phyloP scores from a whole-genome alignment of 2,329 filamentous ascomycete species.

The Bisporella sp. region DNA sequence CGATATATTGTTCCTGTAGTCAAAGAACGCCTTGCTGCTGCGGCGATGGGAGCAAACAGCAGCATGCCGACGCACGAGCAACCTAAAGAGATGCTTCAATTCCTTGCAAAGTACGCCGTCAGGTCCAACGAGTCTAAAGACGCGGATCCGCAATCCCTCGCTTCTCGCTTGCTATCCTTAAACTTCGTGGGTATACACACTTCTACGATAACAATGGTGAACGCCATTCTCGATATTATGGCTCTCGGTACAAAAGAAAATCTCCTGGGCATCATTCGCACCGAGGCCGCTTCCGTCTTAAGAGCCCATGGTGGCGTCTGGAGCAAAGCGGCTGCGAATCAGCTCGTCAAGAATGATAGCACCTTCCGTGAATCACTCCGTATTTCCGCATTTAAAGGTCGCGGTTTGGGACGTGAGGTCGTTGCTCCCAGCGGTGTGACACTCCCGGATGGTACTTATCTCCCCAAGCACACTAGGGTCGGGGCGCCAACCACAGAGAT shows the following conservation, averaged over 20 bases:
- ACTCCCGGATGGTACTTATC: background rate
- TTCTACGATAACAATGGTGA: background rate
- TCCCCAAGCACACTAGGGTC: background rate
- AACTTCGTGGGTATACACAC: constrained; percentile 1
- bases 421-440: background rate
- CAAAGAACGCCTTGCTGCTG: too few species aligned
- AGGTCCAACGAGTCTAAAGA: too few species aligned
- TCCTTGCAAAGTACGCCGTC: too few species aligned
- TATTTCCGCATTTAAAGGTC: background rate
- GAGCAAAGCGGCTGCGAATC: background rate
- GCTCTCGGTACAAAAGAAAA: background rate
- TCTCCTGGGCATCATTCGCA: background rate
- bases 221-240: background rate
- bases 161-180: background rate
- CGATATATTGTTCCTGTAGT: too few species aligned
- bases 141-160: too few species aligned
- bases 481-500: background rate
- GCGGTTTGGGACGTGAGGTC: background rate
- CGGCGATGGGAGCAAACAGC: too few species aligned
- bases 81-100: too few species aligned
- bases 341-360: background rate
- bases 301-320: background rate
- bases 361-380: background rate
- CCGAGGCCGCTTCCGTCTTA: background rate
- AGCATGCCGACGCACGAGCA: too few species aligned